Evolutionary conservation across 805 yeast genomes (phyloP), one percentile per base, ranked within the genome.

Genomic region (Wickerhamomyces sydowiorum): DNA sequence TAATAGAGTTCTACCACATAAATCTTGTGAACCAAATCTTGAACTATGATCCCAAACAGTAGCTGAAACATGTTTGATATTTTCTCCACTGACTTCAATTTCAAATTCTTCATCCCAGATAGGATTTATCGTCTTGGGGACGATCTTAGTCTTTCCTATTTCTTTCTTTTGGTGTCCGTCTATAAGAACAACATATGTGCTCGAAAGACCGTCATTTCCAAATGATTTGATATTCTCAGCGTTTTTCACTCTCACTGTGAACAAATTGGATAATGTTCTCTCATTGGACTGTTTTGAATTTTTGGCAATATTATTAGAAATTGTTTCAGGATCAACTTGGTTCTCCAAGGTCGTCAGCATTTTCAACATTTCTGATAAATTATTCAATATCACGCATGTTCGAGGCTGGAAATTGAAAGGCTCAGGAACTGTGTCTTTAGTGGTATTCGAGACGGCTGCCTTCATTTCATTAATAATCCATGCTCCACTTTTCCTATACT

Each of bases 71-170:
- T 76, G 68, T 29, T 72, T 63, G 2, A 73, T 56, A 2, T 72
- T 60, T 19, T 68, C 61, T 0, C 72, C 69, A 0, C 62, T 60
- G 3, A 69, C 53, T 25, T 56, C 64, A 22, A 65, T 44, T 58
- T 88, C 96, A 57, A 88, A 86, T 43, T 84, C 86, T 64, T 90
- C 96, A 53, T 86, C 86, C 95, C 95, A 91, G 14, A 73, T 76
- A 0, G 97, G 96, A 51, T 80, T 78, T 27, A 74, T 64, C 5
- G 80, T 76, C 41, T 76, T 76, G 24, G 70, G 67, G 4, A 85
- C 67, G 0, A 81, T 73, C 50, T 86, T 69, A 0, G 98, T 90
- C 46, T 76, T 79, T 3, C 84, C 90, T 27, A 86, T 65, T 23
- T 78, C 78, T 39, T 65, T 69, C 30, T 76, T 68, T 2, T 70